A percentile compares a stretch with the other conserved stretches of the same genome.
Conservation (phyloP, 208 protist genomes). For the Spongospora subterranea region DNA sequence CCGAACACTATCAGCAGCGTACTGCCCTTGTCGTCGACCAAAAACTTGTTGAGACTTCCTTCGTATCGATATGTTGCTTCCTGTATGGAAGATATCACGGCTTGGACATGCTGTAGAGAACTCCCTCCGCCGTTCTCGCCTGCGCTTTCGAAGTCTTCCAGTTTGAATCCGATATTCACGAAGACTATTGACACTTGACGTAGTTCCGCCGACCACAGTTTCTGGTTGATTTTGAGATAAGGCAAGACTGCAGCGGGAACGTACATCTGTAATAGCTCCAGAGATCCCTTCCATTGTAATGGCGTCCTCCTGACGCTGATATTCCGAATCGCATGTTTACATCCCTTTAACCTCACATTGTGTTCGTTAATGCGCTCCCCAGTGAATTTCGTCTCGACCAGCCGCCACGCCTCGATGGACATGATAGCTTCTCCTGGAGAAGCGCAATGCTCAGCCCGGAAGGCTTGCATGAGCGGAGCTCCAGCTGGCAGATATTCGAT, state of each 20-base stretch:
- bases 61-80: slow-evolving; percentile 66
- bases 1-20: slow-evolving; percentile 70
- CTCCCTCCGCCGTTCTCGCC: slow-evolving; percentile 7
- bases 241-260: slow-evolving; percentile 65
- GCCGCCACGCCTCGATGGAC: slow-evolving; percentile 53
- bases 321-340: slow-evolving; percentile 27
- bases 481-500: slow-evolving; percentile 64
- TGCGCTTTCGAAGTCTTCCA: slow-evolving; percentile 44
- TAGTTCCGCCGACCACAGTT: slow-evolving; percentile 65
- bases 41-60: slow-evolving; percentile 70
- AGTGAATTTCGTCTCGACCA: slow-evolving; percentile 57
- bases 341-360: slow-evolving; percentile 22
- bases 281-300: slow-evolving; percentile 20
- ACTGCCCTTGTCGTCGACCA: slow-evolving; percentile 71
- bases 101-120: slow-evolving; percentile 57
- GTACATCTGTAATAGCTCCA: slow-evolving; percentile 50
- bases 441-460: slow-evolving; percentile 54
- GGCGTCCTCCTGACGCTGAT: slow-evolving; percentile 29
- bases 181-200: slow-evolving; percentile 66
- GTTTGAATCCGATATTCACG: slow-evolving; percentile 63
- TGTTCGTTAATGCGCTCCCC: slow-evolving; percentile 46
- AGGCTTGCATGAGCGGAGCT: slow-evolving; percentile 58
- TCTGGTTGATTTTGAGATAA: slow-evolving; percentile 59
- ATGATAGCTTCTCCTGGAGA: slow-evolving; percentile 58
- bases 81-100: slow-evolving; percentile 59